These are phyloP conservation scores for Cryomyces antarcticus DNA, from an alignment of 495 filamentous ascomycete species.

Conservation along the genomic window DNA sequence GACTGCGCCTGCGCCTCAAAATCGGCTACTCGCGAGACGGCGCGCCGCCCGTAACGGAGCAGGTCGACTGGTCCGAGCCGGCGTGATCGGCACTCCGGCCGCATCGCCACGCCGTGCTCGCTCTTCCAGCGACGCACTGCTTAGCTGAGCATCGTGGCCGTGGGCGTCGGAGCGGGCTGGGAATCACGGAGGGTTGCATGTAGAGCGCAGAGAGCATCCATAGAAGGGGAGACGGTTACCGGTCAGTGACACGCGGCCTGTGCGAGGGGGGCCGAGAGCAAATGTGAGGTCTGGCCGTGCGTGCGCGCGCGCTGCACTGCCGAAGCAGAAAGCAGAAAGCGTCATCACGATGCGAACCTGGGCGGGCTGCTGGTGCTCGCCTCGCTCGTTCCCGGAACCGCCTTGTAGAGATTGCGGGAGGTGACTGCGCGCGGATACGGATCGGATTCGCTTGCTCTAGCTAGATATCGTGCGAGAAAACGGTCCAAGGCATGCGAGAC, in stretches of 20 bases:
- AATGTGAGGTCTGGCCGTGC: no score
- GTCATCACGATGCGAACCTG: no score
- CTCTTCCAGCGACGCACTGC: background rate
- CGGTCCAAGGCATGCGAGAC: no score
- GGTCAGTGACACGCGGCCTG: background rate
- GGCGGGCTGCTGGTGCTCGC: no score
- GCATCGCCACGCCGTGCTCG: background rate
- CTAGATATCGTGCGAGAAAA: no score
- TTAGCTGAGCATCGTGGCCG: background rate
- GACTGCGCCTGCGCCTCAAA: constrained; percentile 66
- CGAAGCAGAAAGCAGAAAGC: no score
- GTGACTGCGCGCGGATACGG: background rate
- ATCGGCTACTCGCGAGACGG: constrained; percentile 56
- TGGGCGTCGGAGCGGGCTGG: background rate
- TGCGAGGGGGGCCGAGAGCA: background rate
- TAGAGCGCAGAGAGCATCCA: background rate
- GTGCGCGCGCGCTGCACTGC: no score
- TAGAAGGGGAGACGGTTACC: background rate
- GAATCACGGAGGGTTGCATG: background rate
- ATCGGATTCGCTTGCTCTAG: no score
- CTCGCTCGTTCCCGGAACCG: background rate
- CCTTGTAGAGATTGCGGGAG: background rate
- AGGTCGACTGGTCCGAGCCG: constrained; percentile 92
- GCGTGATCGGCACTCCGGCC: constrained; percentile 11
- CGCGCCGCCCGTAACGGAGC: constrained; percentile 55